Base-by-base conservation (phyloP, 2,329 filamentous ascomycete genomes). In the Cytospora paraplurivora region DNA sequence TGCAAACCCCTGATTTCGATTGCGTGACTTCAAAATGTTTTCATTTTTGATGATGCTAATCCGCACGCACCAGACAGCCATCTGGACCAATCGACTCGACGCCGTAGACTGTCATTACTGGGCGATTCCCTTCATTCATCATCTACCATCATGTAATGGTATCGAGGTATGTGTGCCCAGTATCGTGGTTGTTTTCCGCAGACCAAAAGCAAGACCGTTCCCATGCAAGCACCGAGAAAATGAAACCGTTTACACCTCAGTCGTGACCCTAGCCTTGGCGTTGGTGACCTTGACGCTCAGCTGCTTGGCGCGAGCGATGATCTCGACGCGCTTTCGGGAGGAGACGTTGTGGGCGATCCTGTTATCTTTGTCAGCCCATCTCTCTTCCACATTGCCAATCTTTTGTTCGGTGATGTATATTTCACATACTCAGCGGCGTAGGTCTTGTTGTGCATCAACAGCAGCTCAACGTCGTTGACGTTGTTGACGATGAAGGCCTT, bases 401-500 rank as follows among this genome's bases (percentile, higher is more conserved):
- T 6, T 4, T 7, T 17, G 4, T 19, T 44, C 10, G 44, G 32
- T 15, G n/a, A 35, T 17, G 32, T 32, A 21, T 34, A 17, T 21
- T 63, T 44, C 64, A 87, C 92, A 75, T 93, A 97, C 93, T 99
- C 95, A 79, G 95, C 95, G 79, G 95, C 95, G 84, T 92, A 97
- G 82, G 93, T 96, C 80, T 90, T 90, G 92, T 98, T 98, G 91
- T 99, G 95, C 95, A 99, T 99, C 76, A 99, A 87, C 77, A 99
- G 89, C 69, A 99, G 90, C 82, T 99, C 94, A 77, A 99, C 89
- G 75, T 99, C 95, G 79, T 89, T 87, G 81, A 87, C 81, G 88
- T 99, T 99, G 89, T 90, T 92, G 84, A 99, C 95, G 78, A 98
- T 88, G 91, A 99, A 99, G 72, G 94, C 92, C 89, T 97, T 98